Base-by-base conservation (phyloP, 2,329 filamentous ascomycete genomes). In the Colletotrichum sp. region DNA sequence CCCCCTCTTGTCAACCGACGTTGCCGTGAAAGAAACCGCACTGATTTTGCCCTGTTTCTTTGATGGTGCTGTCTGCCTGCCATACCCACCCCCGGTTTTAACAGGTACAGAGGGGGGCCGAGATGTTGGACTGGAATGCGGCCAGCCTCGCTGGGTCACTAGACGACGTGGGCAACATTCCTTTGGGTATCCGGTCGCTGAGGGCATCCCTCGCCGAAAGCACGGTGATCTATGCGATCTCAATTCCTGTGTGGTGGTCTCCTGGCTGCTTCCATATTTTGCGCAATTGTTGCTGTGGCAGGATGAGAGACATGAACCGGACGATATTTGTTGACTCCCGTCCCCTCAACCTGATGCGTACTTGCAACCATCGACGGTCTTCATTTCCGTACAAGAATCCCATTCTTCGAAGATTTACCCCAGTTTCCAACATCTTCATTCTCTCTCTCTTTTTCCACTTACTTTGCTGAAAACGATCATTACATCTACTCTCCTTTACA, bases 361-460 rank as follows among this genome's bases (percentile, higher is more conserved):
- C 63, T 73, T 76, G 73, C 34, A 76, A 76, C 73, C 73, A 76
- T 76, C 73, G 69, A 76, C 73, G 73, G 63, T 24, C 63, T 77
- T 76, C 72, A 67, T 71, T 73, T 77, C 68, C 73, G 76, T 76
- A 71, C 69, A 76, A 77, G 69, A 74, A 70, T 73, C 74, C 76
- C 76, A 77, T 76, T 73, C 76, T 76, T 72, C 49, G 57, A 69
- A 62, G 74, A 66, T 68, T 68, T 44, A 71, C 65, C 64, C 62
- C 75, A 71, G 44, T 68, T 64, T 66, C 67, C 59, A 57, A 21
- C 60, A 67, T 57, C 70, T 66, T 68, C 67, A 49, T 63, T 69
- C 59, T 72, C 72, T 68, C 72, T 57, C 72, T 68, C 72, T 26
- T 76, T 77, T 72, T 32, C 24, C 12, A 34, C 28, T 30, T 18